phyloP scores from a whole-genome alignment of 83 land plant species.

The Thuja plicata region DNA sequence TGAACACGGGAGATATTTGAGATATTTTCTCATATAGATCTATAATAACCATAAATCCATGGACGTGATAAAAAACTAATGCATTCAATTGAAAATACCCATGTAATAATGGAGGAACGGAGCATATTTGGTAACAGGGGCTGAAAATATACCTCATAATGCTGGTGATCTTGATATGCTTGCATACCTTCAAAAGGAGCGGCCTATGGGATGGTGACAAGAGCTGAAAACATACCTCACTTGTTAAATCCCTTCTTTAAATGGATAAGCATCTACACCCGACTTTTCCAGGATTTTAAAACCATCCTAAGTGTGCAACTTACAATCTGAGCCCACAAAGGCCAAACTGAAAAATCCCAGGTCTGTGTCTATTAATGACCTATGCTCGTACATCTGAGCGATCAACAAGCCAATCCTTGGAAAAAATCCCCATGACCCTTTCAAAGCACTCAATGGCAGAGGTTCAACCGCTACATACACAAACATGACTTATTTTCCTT shows the following conservation, averaged over 20 bases:
- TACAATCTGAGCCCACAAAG: constrained; percentile 20
- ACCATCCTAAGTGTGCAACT: constrained; percentile 22
- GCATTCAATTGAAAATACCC: no score
- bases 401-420: constrained; percentile 25
- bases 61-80: no score
- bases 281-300: constrained; percentile 23
- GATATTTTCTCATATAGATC: no score
- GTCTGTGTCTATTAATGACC: background rate
- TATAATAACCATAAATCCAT: no score
- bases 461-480: constrained; percentile 23
- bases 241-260: constrained; percentile 20
- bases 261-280: constrained; percentile 32
- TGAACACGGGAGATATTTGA: no score
- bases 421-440: constrained; percentile 11
- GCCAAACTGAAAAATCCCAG: constrained; percentile 27
- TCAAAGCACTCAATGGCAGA: constrained; percentile 20
- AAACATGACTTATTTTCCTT: constrained; percentile 17
- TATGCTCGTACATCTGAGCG: constrained; percentile 7
- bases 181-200: no score
- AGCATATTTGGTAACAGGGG: no score
- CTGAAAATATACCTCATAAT: no score
- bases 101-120: no score
- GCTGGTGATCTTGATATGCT: no score
- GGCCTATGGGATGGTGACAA: no score
- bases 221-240: no score